These are phyloP conservation scores for Fusarium incarnatum DNA, from an alignment of 2,329 filamentous ascomycete genomes.

Conservation along the genomic window DNA sequence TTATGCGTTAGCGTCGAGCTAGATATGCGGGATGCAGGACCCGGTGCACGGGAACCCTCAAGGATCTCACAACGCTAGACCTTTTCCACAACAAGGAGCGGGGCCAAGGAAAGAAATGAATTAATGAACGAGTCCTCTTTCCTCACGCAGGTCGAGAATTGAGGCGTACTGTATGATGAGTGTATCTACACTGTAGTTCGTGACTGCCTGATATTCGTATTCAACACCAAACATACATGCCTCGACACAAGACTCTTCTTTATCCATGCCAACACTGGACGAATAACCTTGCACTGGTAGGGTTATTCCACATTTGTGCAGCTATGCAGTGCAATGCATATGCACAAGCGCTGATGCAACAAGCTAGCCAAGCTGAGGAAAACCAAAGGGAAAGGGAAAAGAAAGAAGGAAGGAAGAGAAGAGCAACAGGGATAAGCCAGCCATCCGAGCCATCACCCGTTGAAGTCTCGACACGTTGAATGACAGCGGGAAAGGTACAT, in stretches of 20 bases:
- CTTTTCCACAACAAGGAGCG: slow-evolving; percentile 6
- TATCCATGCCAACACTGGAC: background rate
- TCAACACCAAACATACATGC: background rate
- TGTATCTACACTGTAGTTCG: slow-evolving; percentile 2
- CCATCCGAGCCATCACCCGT: slow-evolving; percentile 18
- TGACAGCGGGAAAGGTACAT: slow-evolving; percentile 12
- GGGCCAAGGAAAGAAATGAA: background rate
- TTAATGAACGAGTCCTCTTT: slow-evolving; percentile 30
- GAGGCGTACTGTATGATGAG: slow-evolving; percentile 8
- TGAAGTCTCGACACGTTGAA: slow-evolving; percentile 13
- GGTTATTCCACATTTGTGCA: slow-evolving; percentile 24
- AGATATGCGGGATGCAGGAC: slow-evolving; percentile 43
- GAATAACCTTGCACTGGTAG: slow-evolving; percentile 2
- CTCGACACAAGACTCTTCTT: background rate
- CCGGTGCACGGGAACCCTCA: slow-evolving; percentile 43
- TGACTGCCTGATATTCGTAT: background rate
- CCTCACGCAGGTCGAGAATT: slow-evolving; percentile 17
- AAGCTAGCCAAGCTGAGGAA: slow-evolving; percentile 6
- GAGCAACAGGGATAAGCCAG: slow-evolving; percentile 16
- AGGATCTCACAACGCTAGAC: slow-evolving; percentile 20
- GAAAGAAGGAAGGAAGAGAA: background rate
- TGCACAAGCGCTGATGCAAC: slow-evolving; percentile 39
- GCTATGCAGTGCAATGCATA: slow-evolving; percentile 31
- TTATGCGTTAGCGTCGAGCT: slow-evolving; percentile 23
- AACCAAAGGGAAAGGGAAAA: no score